These are phyloP conservation scores for Pseudonitzschia pungens DNA, from an alignment of 108 stramenopile species.

Conservation along the genomic window DNA sequence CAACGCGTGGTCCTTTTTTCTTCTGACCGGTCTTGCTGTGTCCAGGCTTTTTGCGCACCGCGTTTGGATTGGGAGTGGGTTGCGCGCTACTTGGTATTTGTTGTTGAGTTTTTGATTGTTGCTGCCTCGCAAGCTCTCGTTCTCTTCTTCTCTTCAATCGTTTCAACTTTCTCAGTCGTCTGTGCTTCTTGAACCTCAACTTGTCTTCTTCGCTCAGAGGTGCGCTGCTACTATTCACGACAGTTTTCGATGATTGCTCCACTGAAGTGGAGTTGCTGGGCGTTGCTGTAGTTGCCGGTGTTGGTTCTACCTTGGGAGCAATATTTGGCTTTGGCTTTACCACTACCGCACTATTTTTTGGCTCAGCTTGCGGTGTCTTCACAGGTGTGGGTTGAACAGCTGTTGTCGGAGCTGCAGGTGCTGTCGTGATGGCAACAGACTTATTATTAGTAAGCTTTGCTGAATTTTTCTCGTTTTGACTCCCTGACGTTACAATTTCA, in stretches of 20 bases:
- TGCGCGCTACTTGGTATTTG: constrained; percentile 17
- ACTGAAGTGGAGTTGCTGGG: background rate
- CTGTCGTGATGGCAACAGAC: background rate
- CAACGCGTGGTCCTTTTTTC: constrained; percentile 60
- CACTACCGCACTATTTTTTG: background rate
- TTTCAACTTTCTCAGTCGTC: constrained; percentile 30
- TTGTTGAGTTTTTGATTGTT: constrained; percentile 30
- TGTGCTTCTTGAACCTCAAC: constrained; percentile 24
- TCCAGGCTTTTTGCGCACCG: constrained; percentile 25
- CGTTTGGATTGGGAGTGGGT: background rate
- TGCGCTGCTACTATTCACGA: background rate
- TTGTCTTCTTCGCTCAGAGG: constrained; percentile 31
- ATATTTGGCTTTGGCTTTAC: background rate
- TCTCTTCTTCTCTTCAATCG: constrained; percentile 30
- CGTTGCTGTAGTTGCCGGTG: background rate
- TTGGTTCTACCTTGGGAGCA: background rate
- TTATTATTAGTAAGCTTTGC: constrained; percentile 21
- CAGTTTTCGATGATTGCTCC: background rate
- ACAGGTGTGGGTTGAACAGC: background rate
- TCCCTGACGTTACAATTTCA: constrained; percentile 32
- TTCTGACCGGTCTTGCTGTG: constrained; percentile 28
- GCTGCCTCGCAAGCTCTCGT: constrained; percentile 35
- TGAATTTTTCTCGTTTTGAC: background rate
- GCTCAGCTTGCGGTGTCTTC: background rate
- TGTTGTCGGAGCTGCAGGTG: background rate